Percentiles rank a stretch among this genome's conserved stretches.
Conservation (phyloP, 139 green algal species). For the Volvox reticuliferus region DNA sequence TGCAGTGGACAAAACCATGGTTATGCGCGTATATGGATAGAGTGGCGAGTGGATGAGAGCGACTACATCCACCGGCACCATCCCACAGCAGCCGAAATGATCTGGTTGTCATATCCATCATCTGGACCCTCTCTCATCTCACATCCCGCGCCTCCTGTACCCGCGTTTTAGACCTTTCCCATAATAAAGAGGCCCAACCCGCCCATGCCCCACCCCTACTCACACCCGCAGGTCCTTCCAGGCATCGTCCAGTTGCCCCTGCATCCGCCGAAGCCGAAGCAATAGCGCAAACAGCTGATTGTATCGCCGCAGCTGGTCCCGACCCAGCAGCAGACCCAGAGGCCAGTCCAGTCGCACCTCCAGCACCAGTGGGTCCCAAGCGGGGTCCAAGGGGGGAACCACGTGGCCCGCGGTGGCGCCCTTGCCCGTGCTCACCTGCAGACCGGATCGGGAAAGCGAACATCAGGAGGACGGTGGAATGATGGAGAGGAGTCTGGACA, state of each 20-base stretch:
- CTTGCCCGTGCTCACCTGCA: conserved; percentile 4
- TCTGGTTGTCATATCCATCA: too few relatives aligned
- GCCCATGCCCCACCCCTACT: neutral
- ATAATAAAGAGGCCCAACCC: neutral
- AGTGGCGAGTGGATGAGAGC: too few relatives aligned
- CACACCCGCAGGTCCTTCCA: conserved; percentile 68
- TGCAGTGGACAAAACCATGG: too few relatives aligned
- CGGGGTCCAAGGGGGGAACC: conserved; percentile 73
- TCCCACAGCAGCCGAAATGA: too few relatives aligned
- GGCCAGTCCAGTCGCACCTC: conserved; percentile 82
- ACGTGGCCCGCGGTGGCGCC: neutral
- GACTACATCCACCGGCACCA: too few relatives aligned
- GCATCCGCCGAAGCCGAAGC: conserved; percentile 83
- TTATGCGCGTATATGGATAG: too few relatives aligned
- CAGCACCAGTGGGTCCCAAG: conserved; percentile 87
- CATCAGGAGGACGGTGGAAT: too few relatives aligned
- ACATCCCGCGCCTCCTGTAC: too few relatives aligned
- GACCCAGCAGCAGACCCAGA: conserved; percentile 88
- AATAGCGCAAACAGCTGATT: conserved; percentile 87
- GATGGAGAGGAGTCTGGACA: too few relatives aligned
- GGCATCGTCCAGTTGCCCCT: conserved; percentile 77
- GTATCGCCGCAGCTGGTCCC: conserved; percentile 70
- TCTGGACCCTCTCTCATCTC: too few relatives aligned
- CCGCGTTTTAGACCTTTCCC: too few relatives aligned
- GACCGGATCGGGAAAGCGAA: too few relatives aligned